Evolutionary conservation across 495 filamentous ascomycete species (phyloP), one percentile per base, ranked within the genome.

Genomic region (Xylaria nigripes): DNA sequence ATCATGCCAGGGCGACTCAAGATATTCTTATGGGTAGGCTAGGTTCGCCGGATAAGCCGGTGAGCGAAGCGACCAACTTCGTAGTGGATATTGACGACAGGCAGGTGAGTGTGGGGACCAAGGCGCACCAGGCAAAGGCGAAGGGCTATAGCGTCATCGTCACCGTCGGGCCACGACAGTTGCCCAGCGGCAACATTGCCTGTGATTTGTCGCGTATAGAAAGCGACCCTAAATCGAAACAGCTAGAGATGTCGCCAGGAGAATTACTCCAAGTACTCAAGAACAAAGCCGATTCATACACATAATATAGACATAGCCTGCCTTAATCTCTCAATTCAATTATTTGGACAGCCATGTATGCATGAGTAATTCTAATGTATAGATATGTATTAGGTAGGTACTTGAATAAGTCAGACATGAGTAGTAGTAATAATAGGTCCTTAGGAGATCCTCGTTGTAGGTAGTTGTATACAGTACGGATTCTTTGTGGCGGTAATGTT

Each of bases 81-180:
- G 69, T 76, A 24, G 77, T 95, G 48, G 89, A 95, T 61, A 62
- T 88, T 22, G 90, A 96, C 55, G 76, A 72, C 54, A 83, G 80
- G 52, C 68, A 70, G 13, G 76, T 82, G 48, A 75, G 78, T 0
- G 61, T 95, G 24, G 63, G 70, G 1, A 81, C 82, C 67, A 95
- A 95, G 70, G 73, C 90, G 45, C 72, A 75, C 10, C 78, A 84
- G 51, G 90, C 90, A 6, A 89, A 82, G 58, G 70, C 69, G 47
- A 86, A 84, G 70, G 80, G 82, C 27, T 94, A 91, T 59, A 85
- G 84, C 46, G 63, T 89, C 45, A 82, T 94, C 47, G 77, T 87
- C 42, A 82, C 90, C 21, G 72, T 93, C 9, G 91, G 91, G 1
- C 69, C 81, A 15, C 76, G 72, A 47, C 79, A 80, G 48, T 52